These are phyloP conservation scores for Patellifolia procumbens DNA, from an alignment of 179 eudicot genomes.

Conservation along the genomic window DNA sequence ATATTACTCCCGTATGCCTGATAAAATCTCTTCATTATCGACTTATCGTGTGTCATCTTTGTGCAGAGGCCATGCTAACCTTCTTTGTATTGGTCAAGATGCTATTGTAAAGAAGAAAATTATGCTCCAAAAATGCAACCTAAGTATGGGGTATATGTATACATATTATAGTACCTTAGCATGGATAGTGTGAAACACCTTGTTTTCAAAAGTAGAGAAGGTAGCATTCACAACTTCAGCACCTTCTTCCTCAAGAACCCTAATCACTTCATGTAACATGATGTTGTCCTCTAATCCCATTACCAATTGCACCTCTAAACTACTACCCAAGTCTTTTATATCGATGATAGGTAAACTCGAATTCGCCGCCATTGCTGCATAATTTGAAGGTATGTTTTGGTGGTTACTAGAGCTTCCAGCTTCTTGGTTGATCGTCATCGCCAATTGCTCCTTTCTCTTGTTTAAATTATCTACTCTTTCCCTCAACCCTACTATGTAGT, in stretches of 20 bases:
- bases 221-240: conserved; percentile 38
- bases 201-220: conserved; percentile 20
- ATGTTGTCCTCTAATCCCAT: conserved; percentile 16
- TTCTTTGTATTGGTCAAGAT: no score
- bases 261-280: conserved; percentile 30
- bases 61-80: no score
- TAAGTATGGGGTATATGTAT: no score
- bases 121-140: no score
- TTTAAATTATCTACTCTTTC: conserved; percentile 37
- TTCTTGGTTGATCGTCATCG: background rate
- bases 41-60: no score
- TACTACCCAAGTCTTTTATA: conserved; percentile 32
- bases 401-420: background rate
- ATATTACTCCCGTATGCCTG: no score
- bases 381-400: background rate
- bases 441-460: conserved; percentile 19
- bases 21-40: no score
- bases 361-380: background rate
- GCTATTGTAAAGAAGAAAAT: no score
- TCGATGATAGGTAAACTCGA: conserved; percentile 28
- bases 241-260: conserved; percentile 50
- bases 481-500: conserved; percentile 35
- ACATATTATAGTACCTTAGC: conserved; percentile 33
- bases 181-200: conserved; percentile 37
- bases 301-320: conserved; percentile 33